Percentiles rank a stretch among this genome's conserved stretches.
Conservation (phyloP, 257 asterid species). For the Fraxinus pennsylvanica region DNA sequence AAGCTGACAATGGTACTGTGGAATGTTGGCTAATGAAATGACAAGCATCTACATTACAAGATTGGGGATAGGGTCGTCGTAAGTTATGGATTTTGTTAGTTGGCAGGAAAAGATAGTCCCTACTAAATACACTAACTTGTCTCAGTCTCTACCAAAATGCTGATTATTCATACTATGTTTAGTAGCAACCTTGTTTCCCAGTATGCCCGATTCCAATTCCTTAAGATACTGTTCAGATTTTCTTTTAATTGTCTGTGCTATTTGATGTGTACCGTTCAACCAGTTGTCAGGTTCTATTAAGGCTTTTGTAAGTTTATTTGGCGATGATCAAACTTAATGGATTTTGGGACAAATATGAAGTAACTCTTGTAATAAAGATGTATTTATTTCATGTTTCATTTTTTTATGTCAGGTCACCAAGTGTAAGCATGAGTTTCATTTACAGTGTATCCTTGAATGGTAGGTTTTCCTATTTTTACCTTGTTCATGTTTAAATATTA, state of each 20-base stretch:
- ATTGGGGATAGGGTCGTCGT: not conserved
- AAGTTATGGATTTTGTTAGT: not conserved
- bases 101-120: not conserved
- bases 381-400: not conserved
- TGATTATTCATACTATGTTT: not conserved
- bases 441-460: slow-evolving; percentile 83
- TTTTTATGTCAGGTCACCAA: slow-evolving; percentile 51
- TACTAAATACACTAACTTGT: too few species aligned
- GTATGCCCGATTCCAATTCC: too few species aligned
- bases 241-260: not conserved
- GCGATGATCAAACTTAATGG: not conserved
- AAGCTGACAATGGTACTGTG: not conserved
- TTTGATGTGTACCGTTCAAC: not conserved
- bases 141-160: not conserved
- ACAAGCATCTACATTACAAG: not conserved
- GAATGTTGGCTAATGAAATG: not conserved
- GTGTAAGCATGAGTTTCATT: slow-evolving; percentile 72
- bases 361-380: not conserved
- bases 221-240: too few species aligned
- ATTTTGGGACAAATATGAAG: not conserved
- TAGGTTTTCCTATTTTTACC: slow-evolving; percentile 25
- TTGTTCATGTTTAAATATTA: slow-evolving; percentile 5
- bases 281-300: not conserved
- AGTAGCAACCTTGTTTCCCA: not conserved
- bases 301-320: not conserved